phyloP scores from a whole-genome alignment of 2,329 filamentous ascomycete species.

The Trichoderma koningiopsis region DNA sequence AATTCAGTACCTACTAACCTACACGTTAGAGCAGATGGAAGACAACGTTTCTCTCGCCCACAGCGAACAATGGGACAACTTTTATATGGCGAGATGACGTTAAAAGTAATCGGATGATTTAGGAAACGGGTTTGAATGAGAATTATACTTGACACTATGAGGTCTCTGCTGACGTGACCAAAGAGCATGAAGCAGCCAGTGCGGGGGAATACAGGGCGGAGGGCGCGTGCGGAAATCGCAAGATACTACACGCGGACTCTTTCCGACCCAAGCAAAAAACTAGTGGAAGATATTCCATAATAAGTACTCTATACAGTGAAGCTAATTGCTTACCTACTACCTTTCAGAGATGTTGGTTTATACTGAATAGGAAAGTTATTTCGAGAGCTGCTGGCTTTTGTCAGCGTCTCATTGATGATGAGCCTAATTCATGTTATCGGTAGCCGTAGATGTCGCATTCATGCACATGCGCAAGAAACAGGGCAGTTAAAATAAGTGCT shows the following conservation, averaged over 20 bases:
- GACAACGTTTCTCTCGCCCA: background rate
- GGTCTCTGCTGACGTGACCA: background rate
- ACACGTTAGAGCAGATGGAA: background rate
- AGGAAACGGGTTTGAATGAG: background rate
- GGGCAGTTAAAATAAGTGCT: background rate
- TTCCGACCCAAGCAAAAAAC: background rate
- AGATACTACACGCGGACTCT: background rate
- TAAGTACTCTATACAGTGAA: background rate
- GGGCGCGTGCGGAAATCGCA: background rate
- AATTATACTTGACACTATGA: background rate
- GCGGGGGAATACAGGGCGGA: constrained; percentile 5
- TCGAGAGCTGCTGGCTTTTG: background rate
- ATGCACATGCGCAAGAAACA: background rate
- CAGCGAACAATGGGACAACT: background rate
- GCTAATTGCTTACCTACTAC: background rate
- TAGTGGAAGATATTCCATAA: background rate
- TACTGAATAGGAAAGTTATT: background rate
- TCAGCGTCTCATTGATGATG: background rate
- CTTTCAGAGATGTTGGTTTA: background rate
- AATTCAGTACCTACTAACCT: too few species aligned
- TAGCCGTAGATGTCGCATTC: background rate
- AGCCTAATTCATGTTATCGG: background rate
- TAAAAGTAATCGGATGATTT: background rate
- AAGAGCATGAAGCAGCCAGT: background rate
- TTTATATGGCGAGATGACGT: background rate